Evolutionary conservation across 768 basidiomycete genomes (phyloP).

Genomic region (Boletus subcaerulescens): DNA sequence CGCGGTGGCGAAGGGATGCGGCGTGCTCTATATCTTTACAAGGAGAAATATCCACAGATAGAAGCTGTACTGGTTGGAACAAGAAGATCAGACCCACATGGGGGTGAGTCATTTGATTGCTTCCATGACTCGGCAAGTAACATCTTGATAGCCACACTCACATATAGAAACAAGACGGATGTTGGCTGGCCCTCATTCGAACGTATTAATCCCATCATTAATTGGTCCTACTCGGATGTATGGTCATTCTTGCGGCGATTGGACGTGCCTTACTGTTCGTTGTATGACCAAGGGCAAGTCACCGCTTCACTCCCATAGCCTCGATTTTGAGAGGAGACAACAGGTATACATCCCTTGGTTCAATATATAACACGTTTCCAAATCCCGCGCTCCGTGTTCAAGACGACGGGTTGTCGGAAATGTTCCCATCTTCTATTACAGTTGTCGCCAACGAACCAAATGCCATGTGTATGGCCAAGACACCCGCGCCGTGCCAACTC

Average conservation of each 20-base stretch:
- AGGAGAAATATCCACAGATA: constrained; percentile 60
- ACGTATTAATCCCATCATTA: constrained; percentile 92
- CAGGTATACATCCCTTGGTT: constrained; percentile 97
- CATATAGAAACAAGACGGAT: constrained; percentile 78
- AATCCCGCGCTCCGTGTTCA: constrained; percentile 72
- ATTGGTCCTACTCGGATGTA: constrained; percentile 89
- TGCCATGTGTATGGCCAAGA: constrained; percentile 16
- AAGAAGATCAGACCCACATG: constrained; percentile 87
- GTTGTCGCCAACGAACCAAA: constrained; percentile 20
- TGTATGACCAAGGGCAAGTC: constrained; percentile 89
- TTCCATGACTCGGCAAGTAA: neutral
- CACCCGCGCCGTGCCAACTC: neutral
- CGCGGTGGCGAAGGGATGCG: constrained; percentile 76
- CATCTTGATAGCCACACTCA: constrained; percentile 56
- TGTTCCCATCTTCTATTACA: constrained; percentile 20
- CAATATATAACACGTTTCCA: constrained; percentile 90
- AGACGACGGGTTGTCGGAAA: constrained; percentile 5
- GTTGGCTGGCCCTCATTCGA: constrained; percentile 86
- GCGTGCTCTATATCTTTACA: constrained; percentile 70
- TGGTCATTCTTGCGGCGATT: constrained; percentile 82
- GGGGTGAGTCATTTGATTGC: constrained; percentile 55
- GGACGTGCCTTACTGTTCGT: constrained; percentile 77
- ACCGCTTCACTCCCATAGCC: neutral
- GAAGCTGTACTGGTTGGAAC: constrained; percentile 89
- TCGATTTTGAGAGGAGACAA: neutral